Percentiles rank a stretch among this genome's conserved stretches.
These are phyloP conservation scores for Vaccinium myrtillus DNA, from an alignment of 148 eudicot species.

Conservation along the genomic window DNA sequence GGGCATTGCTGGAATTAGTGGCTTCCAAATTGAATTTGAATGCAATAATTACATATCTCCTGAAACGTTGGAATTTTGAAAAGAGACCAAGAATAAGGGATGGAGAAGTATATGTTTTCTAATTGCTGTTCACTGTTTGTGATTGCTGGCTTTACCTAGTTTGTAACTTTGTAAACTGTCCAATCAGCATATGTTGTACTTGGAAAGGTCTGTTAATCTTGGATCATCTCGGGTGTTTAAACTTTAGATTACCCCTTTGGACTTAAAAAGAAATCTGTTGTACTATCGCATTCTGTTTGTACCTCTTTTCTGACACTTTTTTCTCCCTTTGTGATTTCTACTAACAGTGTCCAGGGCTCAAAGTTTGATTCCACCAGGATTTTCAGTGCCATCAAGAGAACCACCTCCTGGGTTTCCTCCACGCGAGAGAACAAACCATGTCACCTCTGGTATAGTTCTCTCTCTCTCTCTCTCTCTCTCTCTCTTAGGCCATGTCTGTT, in stretches of 20 bases:
- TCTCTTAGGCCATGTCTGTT: background rate
- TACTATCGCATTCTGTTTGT: background rate
- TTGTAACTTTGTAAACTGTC: background rate
- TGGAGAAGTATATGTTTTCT: too few relatives aligned
- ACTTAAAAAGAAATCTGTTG: background rate
- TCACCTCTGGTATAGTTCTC: conserved; percentile 37
- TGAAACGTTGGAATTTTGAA: too few relatives aligned
- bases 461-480: conserved; percentile 13
- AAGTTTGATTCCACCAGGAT: conserved; percentile 47
- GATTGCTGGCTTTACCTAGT: too few relatives aligned
- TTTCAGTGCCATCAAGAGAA: conserved; percentile 38
- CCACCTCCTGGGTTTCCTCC: conserved; percentile 54
- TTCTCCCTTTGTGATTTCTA: conserved; percentile 1
- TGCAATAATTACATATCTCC: background rate
- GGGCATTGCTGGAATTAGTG: background rate
- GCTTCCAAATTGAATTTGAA: background rate
- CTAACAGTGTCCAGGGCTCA: conserved; percentile 37
- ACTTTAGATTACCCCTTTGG: conserved; percentile 2
- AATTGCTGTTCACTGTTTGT: too few relatives aligned
- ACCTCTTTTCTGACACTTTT: background rate
- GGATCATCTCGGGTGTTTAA: too few relatives aligned
- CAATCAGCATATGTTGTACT: background rate
- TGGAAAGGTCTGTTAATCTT: background rate
- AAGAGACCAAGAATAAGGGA: too few relatives aligned
- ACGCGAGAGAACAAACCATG: conserved; percentile 27